phyloP scores from a whole-genome alignment of 83 land plant genomes.

The Isoetes engelmannii region DNA sequence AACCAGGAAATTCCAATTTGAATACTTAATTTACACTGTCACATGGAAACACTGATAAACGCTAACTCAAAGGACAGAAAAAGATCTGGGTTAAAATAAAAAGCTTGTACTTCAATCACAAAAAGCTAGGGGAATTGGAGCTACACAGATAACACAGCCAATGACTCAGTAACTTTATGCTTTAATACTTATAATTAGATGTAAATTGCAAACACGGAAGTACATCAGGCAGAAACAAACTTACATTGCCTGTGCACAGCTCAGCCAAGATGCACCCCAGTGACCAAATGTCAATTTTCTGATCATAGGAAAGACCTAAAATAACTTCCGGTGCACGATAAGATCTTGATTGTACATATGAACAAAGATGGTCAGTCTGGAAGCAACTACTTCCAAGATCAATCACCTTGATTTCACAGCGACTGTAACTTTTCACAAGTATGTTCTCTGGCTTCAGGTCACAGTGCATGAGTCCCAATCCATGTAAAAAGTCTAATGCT shows the following conservation, averaged over 20 bases:
- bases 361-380: constrained; percentile 30
- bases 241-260: constrained; percentile 29
- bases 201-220: no score
- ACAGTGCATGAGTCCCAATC: constrained; percentile 29
- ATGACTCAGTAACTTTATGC: no score
- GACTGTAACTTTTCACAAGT: constrained; percentile 27
- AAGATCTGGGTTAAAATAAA: no score
- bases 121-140: no score
- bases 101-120: no score
- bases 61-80: no score
- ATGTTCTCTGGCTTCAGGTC: constrained; percentile 38
- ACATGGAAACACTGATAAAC: no score
- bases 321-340: constrained; percentile 36
- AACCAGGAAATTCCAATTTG: no score
- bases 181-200: not conserved
- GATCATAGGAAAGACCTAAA: constrained; percentile 29
- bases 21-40: no score
- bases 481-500: constrained; percentile 29
- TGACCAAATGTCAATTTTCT: constrained; percentile 35
- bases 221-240: no score
- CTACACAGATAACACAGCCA: no score
- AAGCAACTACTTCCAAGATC: constrained; percentile 35
- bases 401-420: constrained; percentile 33
- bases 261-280: constrained; percentile 36
- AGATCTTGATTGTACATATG: constrained; percentile 31